Conservation (phyloP, 225 moss, liverwort and hornwort species). For the Pseudoscleropodium purum region DNA sequence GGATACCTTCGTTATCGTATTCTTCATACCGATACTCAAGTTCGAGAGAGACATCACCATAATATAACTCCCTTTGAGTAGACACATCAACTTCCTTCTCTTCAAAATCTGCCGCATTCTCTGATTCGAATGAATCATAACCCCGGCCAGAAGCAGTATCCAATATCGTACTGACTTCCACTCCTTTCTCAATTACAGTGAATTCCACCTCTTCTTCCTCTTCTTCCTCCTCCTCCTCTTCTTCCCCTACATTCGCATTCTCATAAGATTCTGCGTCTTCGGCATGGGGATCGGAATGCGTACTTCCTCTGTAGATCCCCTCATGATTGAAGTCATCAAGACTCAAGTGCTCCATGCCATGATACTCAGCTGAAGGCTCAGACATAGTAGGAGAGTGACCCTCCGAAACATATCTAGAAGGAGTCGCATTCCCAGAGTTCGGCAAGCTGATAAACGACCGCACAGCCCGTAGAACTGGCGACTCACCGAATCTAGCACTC, state of each 20-base stretch:
- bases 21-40: slow-evolving; percentile 15
- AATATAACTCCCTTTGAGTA: neutral
- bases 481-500: slow-evolving; percentile 50
- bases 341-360: slow-evolving; percentile 82
- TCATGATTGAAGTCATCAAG: slow-evolving; percentile 66
- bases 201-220: slow-evolving; percentile 26
- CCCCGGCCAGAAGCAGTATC: slow-evolving; percentile 17
- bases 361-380: slow-evolving; percentile 64
- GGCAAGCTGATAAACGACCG: slow-evolving; percentile 62
- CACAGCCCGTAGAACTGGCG: slow-evolving; percentile 57
- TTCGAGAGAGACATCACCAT: slow-evolving; percentile 7
- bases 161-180: slow-evolving; percentile 33
- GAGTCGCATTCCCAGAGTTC: slow-evolving; percentile 77
- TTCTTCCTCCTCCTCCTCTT: neutral
- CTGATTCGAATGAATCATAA: slow-evolving; percentile 19
- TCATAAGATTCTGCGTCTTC: slow-evolving; percentile 14
- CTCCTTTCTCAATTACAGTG: slow-evolving; percentile 46
- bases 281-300: slow-evolving; percentile 7
- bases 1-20: slow-evolving; percentile 19
- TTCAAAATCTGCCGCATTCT: slow-evolving; percentile 12
- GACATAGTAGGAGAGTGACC: slow-evolving; percentile 66
- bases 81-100: slow-evolving; percentile 16
- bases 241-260: neutral
- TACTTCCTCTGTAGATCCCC: slow-evolving; percentile 20
- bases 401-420: slow-evolving; percentile 43